phyloP scores from a whole-genome alignment of 352 stramenopile genomes.

The Plasmopara viticola region DNA sequence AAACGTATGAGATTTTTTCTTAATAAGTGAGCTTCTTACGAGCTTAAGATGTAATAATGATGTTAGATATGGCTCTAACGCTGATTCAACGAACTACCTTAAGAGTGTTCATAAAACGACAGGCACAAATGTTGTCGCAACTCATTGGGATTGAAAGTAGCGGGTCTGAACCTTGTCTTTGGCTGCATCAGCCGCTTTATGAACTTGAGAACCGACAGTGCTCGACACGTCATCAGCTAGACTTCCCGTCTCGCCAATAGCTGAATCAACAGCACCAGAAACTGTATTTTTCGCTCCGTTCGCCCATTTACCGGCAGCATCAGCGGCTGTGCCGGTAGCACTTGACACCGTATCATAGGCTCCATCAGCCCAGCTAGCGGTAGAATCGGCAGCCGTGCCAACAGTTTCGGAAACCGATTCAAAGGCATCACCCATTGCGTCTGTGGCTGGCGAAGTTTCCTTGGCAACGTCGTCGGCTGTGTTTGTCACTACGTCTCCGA shows the following conservation, averaged over 20 bases:
- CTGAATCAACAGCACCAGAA: conserved; percentile 12
- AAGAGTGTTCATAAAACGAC: too few species aligned
- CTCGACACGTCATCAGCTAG: neutral
- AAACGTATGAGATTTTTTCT: too few species aligned
- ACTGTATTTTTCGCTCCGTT: conserved; percentile 9
- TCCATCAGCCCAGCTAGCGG: conserved; percentile 18
- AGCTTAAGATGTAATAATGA: too few species aligned
- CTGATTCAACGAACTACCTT: too few species aligned
- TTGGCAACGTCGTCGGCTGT: conserved; percentile 6
- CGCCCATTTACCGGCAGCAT: conserved; percentile 7
- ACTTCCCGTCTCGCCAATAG: conserved; percentile 4
- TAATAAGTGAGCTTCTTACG: too few species aligned
- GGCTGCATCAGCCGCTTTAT: neutral
- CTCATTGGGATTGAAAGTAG: too few species aligned
- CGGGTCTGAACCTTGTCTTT: too few species aligned
- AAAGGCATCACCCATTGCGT: conserved; percentile 7
- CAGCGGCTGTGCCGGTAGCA: neutral
- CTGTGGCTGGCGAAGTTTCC: conserved; percentile 9
- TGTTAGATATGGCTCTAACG: too few species aligned
- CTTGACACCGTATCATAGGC: conserved; percentile 13
- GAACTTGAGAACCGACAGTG: neutral
- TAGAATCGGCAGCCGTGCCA: conserved; percentile 7
- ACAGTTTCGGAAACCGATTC: conserved; percentile 16
- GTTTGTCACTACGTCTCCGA: conserved; percentile 4
- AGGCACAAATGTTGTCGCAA: too few species aligned